These are phyloP conservation scores for Gynostemma pentaphyllum DNA, from an alignment of 306 rosid genomes.

Conservation along the genomic window DNA sequence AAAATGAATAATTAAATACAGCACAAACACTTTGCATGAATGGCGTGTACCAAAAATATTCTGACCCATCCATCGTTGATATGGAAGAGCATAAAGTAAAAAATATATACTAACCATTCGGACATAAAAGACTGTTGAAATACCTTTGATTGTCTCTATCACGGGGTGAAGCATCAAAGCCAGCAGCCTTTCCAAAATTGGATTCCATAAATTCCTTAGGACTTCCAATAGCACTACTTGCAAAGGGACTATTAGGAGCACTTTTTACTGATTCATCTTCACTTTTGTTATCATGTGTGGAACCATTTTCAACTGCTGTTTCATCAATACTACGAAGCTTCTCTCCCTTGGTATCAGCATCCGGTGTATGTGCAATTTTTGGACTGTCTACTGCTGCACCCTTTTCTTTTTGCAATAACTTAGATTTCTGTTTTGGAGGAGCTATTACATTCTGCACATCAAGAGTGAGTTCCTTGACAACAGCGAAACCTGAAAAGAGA, in stretches of 20 bases:
- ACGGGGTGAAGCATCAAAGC: constrained; percentile 52
- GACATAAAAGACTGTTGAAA: background rate
- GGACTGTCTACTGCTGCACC: constrained; percentile 34
- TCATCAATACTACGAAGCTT: constrained; percentile 40
- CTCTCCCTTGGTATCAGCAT: constrained; percentile 41
- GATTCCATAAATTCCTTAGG: constrained; percentile 52
- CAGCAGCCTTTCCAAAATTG: constrained; percentile 38
- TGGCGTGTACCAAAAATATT: background rate
- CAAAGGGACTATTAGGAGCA: constrained; percentile 69
- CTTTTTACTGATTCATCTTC: constrained; percentile 52
- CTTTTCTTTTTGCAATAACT: constrained; percentile 20
- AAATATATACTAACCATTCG: background rate
- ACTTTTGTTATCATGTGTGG: constrained; percentile 35
- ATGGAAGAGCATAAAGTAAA: background rate
- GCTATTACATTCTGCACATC: constrained; percentile 66
- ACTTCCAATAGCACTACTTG: constrained; percentile 56
- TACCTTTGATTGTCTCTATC: constrained; percentile 70
- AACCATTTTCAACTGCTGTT: constrained; percentile 57
- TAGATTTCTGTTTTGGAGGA: constrained; percentile 57
- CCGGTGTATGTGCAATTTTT: constrained; percentile 32
- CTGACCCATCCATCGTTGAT: background rate
- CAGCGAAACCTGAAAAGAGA: constrained; percentile 55
- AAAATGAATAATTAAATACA: too few species aligned
- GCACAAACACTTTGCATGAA: background rate
- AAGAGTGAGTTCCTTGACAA: constrained; percentile 82